phyloP scores from a whole-genome alignment of 495 filamentous ascomycete species.

The Penicillium malachiteum region DNA sequence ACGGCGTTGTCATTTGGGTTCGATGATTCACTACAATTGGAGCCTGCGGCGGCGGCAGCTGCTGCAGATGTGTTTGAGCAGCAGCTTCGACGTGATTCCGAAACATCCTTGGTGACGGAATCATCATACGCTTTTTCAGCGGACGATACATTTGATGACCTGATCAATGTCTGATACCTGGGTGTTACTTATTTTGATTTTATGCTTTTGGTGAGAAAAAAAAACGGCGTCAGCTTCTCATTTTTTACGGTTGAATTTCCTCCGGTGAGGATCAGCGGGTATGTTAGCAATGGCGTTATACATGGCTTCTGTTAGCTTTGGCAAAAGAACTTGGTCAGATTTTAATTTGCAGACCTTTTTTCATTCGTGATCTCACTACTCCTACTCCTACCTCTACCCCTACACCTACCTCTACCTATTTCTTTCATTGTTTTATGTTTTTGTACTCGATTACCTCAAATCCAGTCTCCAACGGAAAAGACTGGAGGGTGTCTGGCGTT shows the following conservation, averaged over 20 bases:
- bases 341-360: too few relatives aligned
- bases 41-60: slow-evolving; percentile 13
- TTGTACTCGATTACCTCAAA: slow-evolving; percentile 10
- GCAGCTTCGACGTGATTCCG: slow-evolving; percentile 34
- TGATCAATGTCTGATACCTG: slow-evolving; percentile 30
- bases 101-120: slow-evolving; percentile 28
- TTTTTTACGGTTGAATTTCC: not conserved
- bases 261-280: slow-evolving; percentile 2
- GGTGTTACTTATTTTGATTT: not conserved
- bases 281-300: slow-evolving; percentile 7
- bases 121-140: slow-evolving; percentile 32
- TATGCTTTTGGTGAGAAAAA: not conserved
- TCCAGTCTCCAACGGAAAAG: slow-evolving; percentile 7
- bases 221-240: not conserved
- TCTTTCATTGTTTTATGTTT: not conserved
- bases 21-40: slow-evolving; percentile 34
- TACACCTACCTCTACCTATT: not conserved
- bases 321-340: not conserved
- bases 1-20: slow-evolving; percentile 36
- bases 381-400: not conserved
- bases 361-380: not conserved
- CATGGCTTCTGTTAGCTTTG: not conserved
- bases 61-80: slow-evolving; percentile 25
- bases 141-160: slow-evolving; percentile 35
- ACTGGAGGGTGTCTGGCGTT: slow-evolving; percentile 25